Conservation (phyloP, 1,139 yeast genomes). For the Taphrina wiesneri region DNA sequence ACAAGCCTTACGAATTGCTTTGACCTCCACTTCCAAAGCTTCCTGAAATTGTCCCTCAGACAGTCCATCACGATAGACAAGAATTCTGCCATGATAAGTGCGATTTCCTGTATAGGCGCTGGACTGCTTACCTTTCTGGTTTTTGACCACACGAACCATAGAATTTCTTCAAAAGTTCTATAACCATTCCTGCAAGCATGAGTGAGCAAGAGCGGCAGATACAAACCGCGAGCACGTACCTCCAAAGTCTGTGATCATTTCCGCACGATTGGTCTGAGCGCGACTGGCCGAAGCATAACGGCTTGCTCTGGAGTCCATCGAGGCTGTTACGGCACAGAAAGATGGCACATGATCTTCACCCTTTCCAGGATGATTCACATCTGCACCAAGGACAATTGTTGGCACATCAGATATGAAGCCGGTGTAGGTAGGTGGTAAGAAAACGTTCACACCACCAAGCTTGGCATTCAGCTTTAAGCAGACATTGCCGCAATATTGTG, state of each 20-base stretch:
- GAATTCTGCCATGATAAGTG: conserved; percentile 34
- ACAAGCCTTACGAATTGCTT: conserved; percentile 41
- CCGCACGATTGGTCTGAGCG: conserved; percentile 42
- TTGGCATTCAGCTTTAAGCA: conserved; percentile 41
- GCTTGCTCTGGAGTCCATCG: conserved; percentile 42
- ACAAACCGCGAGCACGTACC: conserved; percentile 1
- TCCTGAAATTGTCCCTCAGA: conserved; percentile 45
- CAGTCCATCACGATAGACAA: conserved; percentile 46
- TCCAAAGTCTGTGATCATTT: conserved; percentile 42
- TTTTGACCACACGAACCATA: conserved; percentile 39
- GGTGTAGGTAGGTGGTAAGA: conserved; percentile 26
- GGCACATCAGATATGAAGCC: conserved; percentile 22
- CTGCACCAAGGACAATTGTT: conserved; percentile 44
- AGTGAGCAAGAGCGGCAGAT: not conserved
- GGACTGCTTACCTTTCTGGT: conserved; percentile 38
- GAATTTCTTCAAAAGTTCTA: conserved; percentile 41
- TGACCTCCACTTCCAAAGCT: conserved; percentile 43
- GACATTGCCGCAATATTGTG: conserved; percentile 41
- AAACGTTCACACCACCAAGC: conserved; percentile 40
- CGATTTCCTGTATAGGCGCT: not conserved
- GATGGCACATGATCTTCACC: conserved; percentile 39
- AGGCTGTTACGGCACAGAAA: conserved; percentile 45
- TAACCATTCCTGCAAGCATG: conserved; percentile 39
- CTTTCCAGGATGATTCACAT: conserved; percentile 43
- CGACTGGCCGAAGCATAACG: conserved; percentile 44